Percentiles rank a stretch among this genome's conserved stretches.
phyloP scores from a whole-genome alignment of 2,329 filamentous ascomycete genomes.

The Falciphora oryzae region DNA sequence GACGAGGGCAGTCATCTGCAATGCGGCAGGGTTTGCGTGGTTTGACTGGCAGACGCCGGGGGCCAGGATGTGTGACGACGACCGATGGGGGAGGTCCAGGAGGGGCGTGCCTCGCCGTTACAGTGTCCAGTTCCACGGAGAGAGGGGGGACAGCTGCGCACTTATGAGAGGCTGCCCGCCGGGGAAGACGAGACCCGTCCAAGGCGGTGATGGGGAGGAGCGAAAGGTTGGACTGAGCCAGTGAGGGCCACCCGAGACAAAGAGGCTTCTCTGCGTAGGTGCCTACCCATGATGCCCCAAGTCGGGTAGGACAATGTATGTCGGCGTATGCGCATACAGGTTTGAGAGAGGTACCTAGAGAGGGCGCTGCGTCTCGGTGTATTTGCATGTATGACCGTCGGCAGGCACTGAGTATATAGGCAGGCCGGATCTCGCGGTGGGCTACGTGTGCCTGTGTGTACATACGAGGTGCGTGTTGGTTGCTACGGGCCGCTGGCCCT shows the following conservation, averaged over 20 bases:
- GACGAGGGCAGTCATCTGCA: background rate
- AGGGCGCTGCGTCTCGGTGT: background rate
- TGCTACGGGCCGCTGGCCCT: background rate
- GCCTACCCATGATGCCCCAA: background rate
- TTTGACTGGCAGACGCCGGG: background rate
- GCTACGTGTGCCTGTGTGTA: background rate
- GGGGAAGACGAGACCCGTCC: background rate
- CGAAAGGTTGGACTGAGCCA: background rate
- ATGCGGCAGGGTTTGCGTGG: background rate
- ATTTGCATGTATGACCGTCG: background rate
- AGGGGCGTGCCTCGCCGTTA: background rate
- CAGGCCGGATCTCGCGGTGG: too few species aligned
- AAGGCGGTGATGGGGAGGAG: background rate
- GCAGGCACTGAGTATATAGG: background rate
- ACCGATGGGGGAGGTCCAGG: background rate
- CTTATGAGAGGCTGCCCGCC: background rate
- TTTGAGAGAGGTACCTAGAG: background rate
- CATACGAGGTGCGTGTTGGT: background rate
- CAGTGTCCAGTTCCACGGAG: background rate
- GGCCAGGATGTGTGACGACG: background rate
- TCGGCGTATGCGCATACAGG: background rate
- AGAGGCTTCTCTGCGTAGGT: constrained; percentile 2
- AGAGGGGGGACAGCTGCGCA: background rate
- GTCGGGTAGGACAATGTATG: background rate
- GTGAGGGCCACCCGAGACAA: background rate